Evolutionary conservation across 2,329 filamentous ascomycete species (phyloP).

Genomic region (Teratosphaeria viscida): DNA sequence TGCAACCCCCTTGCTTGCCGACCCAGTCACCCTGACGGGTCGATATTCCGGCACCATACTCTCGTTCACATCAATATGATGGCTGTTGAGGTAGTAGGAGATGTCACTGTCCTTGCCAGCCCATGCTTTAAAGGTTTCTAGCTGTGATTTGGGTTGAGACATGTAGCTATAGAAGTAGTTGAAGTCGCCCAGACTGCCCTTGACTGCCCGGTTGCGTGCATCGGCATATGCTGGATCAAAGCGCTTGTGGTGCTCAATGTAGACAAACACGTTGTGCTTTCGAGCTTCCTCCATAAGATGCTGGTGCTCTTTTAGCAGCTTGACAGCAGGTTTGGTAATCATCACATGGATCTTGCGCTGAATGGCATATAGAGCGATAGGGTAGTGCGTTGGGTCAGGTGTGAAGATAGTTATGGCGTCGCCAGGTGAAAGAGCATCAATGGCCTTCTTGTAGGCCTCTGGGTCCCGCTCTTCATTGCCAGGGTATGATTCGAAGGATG

Average conservation of each 20-base stretch:
- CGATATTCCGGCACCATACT: slow-evolving; percentile 78
- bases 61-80: slow-evolving; percentile 88
- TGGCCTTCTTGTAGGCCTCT: slow-evolving; percentile 78
- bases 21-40: slow-evolving; percentile 69
- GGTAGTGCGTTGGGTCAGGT: slow-evolving; percentile 83
- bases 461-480: slow-evolving; percentile 63
- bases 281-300: slow-evolving; percentile 61
- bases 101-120: slow-evolving; percentile 87
- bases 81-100: slow-evolving; percentile 90
- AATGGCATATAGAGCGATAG: slow-evolving; percentile 86
- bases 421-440: slow-evolving; percentile 69
- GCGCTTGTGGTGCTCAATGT: slow-evolving; percentile 93
- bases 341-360: slow-evolving; percentile 80
- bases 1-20: slow-evolving; percentile 68
- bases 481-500: slow-evolving; percentile 73
- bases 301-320: slow-evolving; percentile 70
- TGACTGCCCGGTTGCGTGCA: slow-evolving; percentile 64
- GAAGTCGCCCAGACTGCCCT: slow-evolving; percentile 65
- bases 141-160: slow-evolving; percentile 82
- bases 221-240: slow-evolving; percentile 90
- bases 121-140: slow-evolving; percentile 93
- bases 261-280: slow-evolving; percentile 75
- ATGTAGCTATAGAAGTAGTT: slow-evolving; percentile 99
- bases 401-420: slow-evolving; percentile 95
- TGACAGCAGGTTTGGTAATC: slow-evolving; percentile 88